Percentiles rank a stretch among this genome's conserved stretches.
These are phyloP conservation scores for Epichloe sylvatica DNA, from an alignment of 2,329 filamentous ascomycete species.

Conservation along the genomic window DNA sequence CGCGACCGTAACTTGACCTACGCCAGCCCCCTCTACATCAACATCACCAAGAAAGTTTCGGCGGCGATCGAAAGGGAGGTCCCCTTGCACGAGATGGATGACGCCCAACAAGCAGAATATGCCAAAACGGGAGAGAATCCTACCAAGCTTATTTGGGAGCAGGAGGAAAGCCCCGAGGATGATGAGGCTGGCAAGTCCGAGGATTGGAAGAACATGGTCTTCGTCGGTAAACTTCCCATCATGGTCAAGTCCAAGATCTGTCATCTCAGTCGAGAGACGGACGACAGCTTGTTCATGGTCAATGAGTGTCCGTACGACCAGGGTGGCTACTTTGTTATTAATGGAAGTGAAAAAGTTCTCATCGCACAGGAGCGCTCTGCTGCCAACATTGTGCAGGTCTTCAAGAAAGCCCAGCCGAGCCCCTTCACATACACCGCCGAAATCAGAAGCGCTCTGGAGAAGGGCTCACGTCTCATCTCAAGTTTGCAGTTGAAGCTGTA, in stretches of 20 bases:
- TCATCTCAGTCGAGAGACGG: conserved; percentile 68
- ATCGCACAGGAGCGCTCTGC: conserved; percentile 96
- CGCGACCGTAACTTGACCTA: conserved; percentile 93
- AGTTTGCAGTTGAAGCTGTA: conserved; percentile 84
- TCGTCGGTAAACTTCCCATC: conserved; percentile 89
- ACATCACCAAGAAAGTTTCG: conserved; percentile 73
- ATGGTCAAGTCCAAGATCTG: conserved; percentile 98
- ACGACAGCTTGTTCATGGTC: conserved; percentile 75
- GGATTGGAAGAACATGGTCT: conserved; percentile 58
- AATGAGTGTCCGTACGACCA: conserved; percentile 98
- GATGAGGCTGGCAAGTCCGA: conserved; percentile 38
- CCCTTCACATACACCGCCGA: conserved; percentile 89
- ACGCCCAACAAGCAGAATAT: conserved; percentile 44
- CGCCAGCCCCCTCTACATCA: conserved; percentile 77
- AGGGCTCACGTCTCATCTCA: conserved; percentile 87
- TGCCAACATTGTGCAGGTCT: conserved; percentile 97
- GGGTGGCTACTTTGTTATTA: conserved; percentile 98
- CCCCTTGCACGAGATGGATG: conserved; percentile 53
- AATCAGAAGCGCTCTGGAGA: conserved; percentile 91
- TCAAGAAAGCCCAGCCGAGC: conserved; percentile 91
- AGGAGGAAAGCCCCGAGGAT: conserved; percentile 38
- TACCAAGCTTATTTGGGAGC: conserved; percentile 46
- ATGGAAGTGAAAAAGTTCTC: conserved; percentile 94
- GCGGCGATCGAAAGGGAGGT: conserved; percentile 66
- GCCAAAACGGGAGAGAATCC: conserved; percentile 42